Base-by-base conservation (phyloP, 768 basidiomycete species). In the Wakefieldia striispora region DNA sequence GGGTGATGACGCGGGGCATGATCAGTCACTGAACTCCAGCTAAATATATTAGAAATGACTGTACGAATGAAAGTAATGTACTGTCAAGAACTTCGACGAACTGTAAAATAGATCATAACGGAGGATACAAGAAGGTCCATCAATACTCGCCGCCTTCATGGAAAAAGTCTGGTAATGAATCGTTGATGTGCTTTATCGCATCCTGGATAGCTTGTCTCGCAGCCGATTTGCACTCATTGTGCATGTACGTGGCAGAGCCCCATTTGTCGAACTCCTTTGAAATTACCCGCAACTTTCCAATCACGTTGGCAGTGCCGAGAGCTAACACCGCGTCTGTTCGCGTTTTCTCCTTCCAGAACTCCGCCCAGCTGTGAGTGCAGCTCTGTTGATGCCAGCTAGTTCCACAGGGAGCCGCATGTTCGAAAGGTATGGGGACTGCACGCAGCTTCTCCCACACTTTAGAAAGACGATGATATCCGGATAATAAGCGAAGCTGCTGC, bases 341-440 rank as follows among this genome's bases (percentile, higher is more conserved):
- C 23, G 82, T 80, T 66, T 84, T 86, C 56, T 88, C 86, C 66
- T 84, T 85, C 87, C 87, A 89, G 62, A 88, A 89, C 45, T 88
- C 86, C 11, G 79, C 62, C 86, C 86, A 89, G 47, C 80, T 80
- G 64, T 86, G 84, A 20, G 75, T 79, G 56, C 87, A 89, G 17
- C 80, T 78, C 48, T 83, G 81, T 57, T 85, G 84, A 59, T 86
- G 82, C 84, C 85, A 88, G 10, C 80, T 82, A 14, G 82, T 77
- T 36, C 76, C 79, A 56, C 87, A 88, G 4, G 78, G 69, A 8
- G 77, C 64, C 2, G 82, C 76, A 57, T 89, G 87, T 26, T 82
- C 82, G 53, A 88, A 86, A n/a, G 65, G 61, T 26, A 82, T 76
- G 6, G 85, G 83, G 14, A 70, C 66, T 4, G 65, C 64, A 20